Conservation (phyloP, 768 basidiomycete species). For the Cubamyces sp. region DNA sequence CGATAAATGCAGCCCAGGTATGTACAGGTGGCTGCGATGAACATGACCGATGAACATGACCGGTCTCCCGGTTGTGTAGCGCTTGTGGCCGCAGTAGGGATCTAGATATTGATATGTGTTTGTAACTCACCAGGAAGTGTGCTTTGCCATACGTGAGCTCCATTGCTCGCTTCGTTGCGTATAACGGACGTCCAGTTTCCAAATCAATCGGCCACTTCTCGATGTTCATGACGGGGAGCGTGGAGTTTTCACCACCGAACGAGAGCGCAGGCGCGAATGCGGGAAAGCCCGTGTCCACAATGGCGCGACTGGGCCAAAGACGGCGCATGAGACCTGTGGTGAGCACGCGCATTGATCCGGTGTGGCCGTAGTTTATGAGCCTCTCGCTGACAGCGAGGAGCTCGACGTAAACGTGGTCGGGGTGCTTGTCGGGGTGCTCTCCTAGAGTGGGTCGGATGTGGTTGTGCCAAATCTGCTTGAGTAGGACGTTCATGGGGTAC, state of each 20-base stretch:
- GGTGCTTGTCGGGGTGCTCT: neutral
- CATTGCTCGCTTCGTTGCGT: neutral
- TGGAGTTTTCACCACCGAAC: neutral
- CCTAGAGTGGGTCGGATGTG: too few species aligned
- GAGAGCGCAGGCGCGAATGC: neutral
- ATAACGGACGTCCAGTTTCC: neutral
- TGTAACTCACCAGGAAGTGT: neutral
- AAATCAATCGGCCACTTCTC: neutral
- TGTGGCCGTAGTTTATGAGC: neutral
- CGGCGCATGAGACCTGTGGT: neutral
- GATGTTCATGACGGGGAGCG: neutral
- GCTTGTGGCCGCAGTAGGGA: too few species aligned
- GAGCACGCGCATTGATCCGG: neutral
- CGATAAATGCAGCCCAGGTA: too few species aligned
- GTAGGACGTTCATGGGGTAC: neutral
- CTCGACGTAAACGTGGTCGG: neutral
- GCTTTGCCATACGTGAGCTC: neutral
- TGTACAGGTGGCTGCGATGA: too few species aligned
- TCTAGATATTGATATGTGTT: too few species aligned
- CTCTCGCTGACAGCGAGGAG: neutral
- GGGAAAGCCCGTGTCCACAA: neutral
- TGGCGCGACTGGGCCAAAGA: neutral
- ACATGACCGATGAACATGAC: too few species aligned
- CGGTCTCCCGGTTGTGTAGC: too few species aligned
- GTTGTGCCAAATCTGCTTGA: neutral